These are phyloP conservation scores for Calonectria pseudoreteaudii DNA, from an alignment of 2,329 filamentous ascomycete species.

Conservation along the genomic window DNA sequence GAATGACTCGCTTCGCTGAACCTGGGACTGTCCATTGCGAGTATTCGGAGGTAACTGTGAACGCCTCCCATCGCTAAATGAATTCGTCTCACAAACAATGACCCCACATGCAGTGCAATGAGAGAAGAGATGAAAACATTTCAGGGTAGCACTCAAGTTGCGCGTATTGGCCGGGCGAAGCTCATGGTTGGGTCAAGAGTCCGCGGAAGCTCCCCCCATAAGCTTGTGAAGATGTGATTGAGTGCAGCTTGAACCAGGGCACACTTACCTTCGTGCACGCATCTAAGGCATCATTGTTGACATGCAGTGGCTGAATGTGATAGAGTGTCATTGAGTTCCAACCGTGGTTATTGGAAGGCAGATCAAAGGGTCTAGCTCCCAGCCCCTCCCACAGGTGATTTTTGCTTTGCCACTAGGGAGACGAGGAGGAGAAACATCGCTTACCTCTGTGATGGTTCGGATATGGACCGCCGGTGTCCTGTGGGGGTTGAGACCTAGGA, in stretches of 20 bases:
- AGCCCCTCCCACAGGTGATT: not conserved
- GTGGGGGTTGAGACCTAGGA: slow-evolving; percentile 24
- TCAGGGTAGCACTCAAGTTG: not conserved
- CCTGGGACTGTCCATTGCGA: not conserved
- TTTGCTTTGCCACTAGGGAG: not conserved
- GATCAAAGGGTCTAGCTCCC: slow-evolving; percentile 8
- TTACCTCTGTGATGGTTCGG: slow-evolving; percentile 5
- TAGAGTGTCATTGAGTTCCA: slow-evolving; percentile 2
- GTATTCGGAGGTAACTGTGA: not conserved
- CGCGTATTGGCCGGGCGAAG: not conserved
- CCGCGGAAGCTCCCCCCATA: not conserved
- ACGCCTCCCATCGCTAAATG: slow-evolving; percentile 6
- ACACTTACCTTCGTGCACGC: not conserved
- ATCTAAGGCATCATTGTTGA: not conserved
- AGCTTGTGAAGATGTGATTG: not conserved
- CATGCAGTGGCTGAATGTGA: not conserved
- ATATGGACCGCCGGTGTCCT: slow-evolving; percentile 40
- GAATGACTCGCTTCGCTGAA: slow-evolving; percentile 7
- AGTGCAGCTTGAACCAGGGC: not conserved
- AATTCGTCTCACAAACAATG: slow-evolving; percentile 6
- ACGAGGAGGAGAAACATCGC: slow-evolving; percentile 1
- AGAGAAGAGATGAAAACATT: slow-evolving; percentile 1
- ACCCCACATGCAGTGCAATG: slow-evolving; percentile 5
- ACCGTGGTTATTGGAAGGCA: not conserved
- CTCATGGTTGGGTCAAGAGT: not conserved